Base-by-base conservation (phyloP, 2,329 filamentous ascomycete species). In the Sporothrix schenckii region DNA sequence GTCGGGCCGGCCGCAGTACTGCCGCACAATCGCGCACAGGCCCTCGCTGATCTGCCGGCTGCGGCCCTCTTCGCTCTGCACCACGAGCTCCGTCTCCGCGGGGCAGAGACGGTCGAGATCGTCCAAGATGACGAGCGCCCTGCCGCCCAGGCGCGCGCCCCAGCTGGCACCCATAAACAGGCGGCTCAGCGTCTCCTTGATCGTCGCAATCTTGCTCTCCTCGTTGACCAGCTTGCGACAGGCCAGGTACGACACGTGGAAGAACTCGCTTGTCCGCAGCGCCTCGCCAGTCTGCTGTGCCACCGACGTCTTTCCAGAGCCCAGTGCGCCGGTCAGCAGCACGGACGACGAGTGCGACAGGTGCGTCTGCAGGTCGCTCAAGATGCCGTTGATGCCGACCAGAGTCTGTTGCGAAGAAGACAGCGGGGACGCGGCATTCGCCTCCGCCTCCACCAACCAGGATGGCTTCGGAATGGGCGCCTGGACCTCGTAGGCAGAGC, bases 21-120 rank as follows among this genome's bases (percentile, higher is more conserved):
- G 91, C 70, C 90, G 88, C 0, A 94, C 92, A 74, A 95, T 89
- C 0, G 91, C 88, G 77, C 92, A 91, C 5, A 99, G 86, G 0
- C 93, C 88, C 79, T 99, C 95, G 77, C 94, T 97, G 70, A 97
- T 88, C 76, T 98, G 94, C 47, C 93, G 88, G 78, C 94, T 98
- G 73, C 94, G 88, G 21, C 92, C 92, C 76, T 99, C 98, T 75
- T 98, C 93, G 72, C 93, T 94, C 72, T 93, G 93, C 4, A 97
- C 92, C 79, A 97, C 93, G 14, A 99, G 85, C 78, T 99, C 95
- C 0, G 94, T 97, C 80, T 99, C 96, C 0, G 90, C 91, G 0
- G 95, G 94, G 77, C 94, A 98, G 1, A 99, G 84, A 76, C 92
- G 93, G 80, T 99, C 95, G 7, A 99, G 81, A 76, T 99, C 95